Evolutionary conservation across 2,329 filamentous ascomycete species (phyloP), one percentile per base, ranked within the genome.

Genomic region (Diplodia mutila): DNA sequence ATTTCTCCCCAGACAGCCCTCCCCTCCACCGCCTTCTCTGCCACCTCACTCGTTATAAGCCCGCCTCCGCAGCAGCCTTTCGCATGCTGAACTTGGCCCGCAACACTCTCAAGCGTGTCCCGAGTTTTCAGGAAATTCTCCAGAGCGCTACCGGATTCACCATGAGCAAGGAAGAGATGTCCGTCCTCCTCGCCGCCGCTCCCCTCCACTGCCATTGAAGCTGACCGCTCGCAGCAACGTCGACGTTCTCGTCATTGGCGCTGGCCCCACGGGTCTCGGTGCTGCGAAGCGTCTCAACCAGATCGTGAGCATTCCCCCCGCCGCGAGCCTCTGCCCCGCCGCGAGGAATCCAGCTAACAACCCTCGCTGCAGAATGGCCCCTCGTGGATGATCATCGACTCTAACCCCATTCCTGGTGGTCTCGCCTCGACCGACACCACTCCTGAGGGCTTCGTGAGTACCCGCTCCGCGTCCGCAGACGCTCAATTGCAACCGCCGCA

Each of bases 281-380:
- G 95, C 95, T 80, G 95, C 95, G 75, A 99, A 99, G 87, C 92
- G 95, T 80, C 88, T 99, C 73, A 91, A 98, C 83, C 95, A 99
- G 83, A 90, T 97, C 78, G 95, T 98, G 86, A 74, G 90, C 79
- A 71, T 16, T 70, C 14, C 65, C n/a, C 32, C 67, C 34, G 23
- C 57, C 65, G 61, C 25, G 12, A 23, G 21, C 52, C 18, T 14
- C 52, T 52, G 34, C 49, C 21, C 73, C 49, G 55, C 55, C 55
- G 18, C 12, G 16, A 7, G 39, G 39, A 27, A 46, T 48, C 25
- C 52, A 68, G 69, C 68, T 74, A 74, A 76, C 74, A 74, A 76
- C 74, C 14, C 67, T 69, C 61, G 18, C 61, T 75, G 66, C 76
- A 98, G 94, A 87, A 97, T 78, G 91, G 90, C 73, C 91, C 93